Base-by-base conservation (phyloP, 306 rosid genomes). In the Trichosanthes cucumerina region DNA sequence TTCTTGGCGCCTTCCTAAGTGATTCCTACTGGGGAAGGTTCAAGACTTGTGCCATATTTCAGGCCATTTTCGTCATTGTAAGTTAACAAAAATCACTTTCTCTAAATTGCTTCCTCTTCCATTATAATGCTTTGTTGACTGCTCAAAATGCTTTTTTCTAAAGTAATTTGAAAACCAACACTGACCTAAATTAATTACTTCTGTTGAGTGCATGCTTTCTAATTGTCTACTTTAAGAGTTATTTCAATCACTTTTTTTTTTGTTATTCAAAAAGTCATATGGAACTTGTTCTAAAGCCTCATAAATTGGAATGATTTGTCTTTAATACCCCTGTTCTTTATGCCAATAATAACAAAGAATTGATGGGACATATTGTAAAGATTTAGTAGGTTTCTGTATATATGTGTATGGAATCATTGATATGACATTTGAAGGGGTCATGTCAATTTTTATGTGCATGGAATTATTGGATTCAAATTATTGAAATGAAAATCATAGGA, bases 11-110 rank as follows among this genome's bases (percentile, higher is more conserved):
- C 16, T 89, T 92, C 85, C 96, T 92, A 0, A 90, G 97, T 58
- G 96, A 92, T 60, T 86, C 96, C 0, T 92, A 92, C 78, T 90
- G 85, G 91, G 97, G 97, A 4, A 90, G 97, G 73, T 92, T 79
- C 86, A 86, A 64, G 63, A 88, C 95, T 44, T 90, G 97, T 72
- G 93, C 90, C 18, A 19, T 92, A 50, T 92, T 92, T 82, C 97
- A 90, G 50, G 77, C 80, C 82, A 88, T 90, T 56, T 89, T 90
- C 79, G 86, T 92, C 79, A 4, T 86, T 38, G 93, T 92, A 89
- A 86, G 96, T 79, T 28, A 0, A 31, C 34, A 28, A 18, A 36
- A 47, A 47, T 9, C 62, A 31, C 78, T n/a, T n/a, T 24, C 15
- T 14, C 69, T 28, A n/a, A 54, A 54, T 5, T 59, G 18, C 36